A percentile compares a stretch with the other conserved stretches of the same genome.
Evolutionary conservation across 768 basidiomycete species (phyloP).

Genomic region (Paxillus rubicundulus): DNA sequence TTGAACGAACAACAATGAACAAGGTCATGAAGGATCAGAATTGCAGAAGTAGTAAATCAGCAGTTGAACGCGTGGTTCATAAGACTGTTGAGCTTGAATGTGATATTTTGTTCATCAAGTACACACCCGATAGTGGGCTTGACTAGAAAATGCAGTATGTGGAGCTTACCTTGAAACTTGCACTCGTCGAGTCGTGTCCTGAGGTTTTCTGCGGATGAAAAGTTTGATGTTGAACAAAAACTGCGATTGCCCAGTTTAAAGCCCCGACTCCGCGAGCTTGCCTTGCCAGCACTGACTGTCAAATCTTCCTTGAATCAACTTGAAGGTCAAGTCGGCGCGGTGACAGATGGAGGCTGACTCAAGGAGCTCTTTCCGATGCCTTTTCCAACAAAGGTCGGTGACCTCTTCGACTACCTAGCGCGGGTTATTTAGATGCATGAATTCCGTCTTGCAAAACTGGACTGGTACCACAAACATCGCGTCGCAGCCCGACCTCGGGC

Average conservation of each 20-base stretch:
- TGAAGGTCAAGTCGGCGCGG: too few species aligned
- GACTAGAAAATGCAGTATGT: not conserved
- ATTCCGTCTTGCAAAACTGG: too few species aligned
- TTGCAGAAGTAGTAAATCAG: slow-evolving; percentile 43
- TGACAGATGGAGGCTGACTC: too few species aligned
- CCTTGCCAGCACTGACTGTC: not conserved
- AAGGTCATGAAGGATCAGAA: slow-evolving; percentile 32
- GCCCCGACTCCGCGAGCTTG: slow-evolving; percentile 5
- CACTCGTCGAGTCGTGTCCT: too few species aligned
- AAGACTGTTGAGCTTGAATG: slow-evolving; percentile 52
- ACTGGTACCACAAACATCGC: too few species aligned
- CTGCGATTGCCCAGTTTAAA: not conserved
- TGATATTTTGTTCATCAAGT: slow-evolving; percentile 40
- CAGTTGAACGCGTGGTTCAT: slow-evolving; percentile 40
- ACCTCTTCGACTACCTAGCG: too few species aligned
- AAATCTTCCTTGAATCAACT: too few species aligned
- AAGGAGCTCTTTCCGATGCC: too few species aligned
- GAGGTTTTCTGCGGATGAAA: not conserved
- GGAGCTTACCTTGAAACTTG: not conserved
- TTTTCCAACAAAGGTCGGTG: too few species aligned
- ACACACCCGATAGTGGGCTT: not conserved
- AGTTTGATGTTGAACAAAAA: not conserved
- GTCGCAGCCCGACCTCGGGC: too few species aligned
- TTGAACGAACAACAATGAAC: not conserved
- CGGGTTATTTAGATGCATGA: too few species aligned